These are phyloP conservation scores for Suillus decipiens DNA, from an alignment of 768 basidiomycete genomes.

Conservation along the genomic window DNA sequence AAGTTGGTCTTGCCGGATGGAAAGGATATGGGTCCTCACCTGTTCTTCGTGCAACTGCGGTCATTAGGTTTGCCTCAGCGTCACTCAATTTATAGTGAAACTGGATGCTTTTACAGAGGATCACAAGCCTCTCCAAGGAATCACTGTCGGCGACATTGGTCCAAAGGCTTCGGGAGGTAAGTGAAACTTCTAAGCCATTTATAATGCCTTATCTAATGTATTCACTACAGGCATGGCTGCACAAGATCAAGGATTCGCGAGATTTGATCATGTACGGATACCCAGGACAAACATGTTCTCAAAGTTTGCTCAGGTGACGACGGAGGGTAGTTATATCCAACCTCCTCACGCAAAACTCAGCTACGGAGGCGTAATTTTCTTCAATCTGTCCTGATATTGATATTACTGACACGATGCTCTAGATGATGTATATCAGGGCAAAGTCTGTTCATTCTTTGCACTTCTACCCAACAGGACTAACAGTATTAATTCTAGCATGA, in stretches of 20 bases:
- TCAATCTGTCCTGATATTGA: not conserved
- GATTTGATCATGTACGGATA: constrained; percentile 65
- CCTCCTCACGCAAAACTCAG: constrained; percentile 75
- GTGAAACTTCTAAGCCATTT: not conserved
- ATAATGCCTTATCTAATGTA: not conserved
- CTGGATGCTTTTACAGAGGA: no score
- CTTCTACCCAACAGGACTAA: not conserved
- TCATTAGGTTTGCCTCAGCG: constrained; percentile 54
- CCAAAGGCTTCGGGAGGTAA: constrained; percentile 37
- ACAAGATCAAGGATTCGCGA: constrained; percentile 68
- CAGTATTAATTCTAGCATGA: constrained; percentile 49
- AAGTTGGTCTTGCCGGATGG: constrained; percentile 65
- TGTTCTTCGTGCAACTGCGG: constrained; percentile 70
- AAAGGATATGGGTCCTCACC: constrained; percentile 66
- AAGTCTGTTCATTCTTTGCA: constrained; percentile 36
- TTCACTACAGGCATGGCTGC: constrained; percentile 46
- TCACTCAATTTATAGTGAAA: no score
- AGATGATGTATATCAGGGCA: constrained; percentile 70
- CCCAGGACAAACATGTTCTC: constrained; percentile 74
- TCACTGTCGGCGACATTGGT: constrained; percentile 69
- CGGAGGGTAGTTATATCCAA: constrained; percentile 60
- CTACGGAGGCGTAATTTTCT: constrained; percentile 67
- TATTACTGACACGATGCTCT: constrained; percentile 38
- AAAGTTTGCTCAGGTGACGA: constrained; percentile 68
- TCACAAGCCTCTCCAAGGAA: constrained; percentile 61